phyloP scores from a whole-genome alignment of 2,329 filamentous ascomycete genomes.

The Nectriaceae sp. region DNA sequence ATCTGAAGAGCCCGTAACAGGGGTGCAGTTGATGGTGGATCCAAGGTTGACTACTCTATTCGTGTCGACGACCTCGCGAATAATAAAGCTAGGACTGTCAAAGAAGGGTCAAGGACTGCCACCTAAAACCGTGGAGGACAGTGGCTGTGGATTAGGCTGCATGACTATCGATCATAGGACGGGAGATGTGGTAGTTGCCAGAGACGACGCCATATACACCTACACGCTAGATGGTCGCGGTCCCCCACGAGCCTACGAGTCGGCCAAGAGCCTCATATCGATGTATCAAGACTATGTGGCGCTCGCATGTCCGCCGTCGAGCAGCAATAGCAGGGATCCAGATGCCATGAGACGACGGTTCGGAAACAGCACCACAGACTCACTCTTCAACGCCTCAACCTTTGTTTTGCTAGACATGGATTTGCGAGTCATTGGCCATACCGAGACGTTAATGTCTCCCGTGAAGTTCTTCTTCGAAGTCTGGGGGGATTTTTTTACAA shows the following conservation, averaged over 20 bases:
- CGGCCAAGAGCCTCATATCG: constrained; percentile 79
- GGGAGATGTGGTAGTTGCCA: constrained; percentile 85
- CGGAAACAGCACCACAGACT: constrained; percentile 68
- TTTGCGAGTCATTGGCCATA: constrained; percentile 85
- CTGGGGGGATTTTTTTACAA: constrained; percentile 90
- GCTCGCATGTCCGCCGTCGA: constrained; percentile 74
- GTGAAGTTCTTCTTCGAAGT: constrained; percentile 80
- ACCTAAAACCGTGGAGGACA: constrained; percentile 84
- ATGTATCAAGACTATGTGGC: constrained; percentile 85
- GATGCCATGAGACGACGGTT: constrained; percentile 71
- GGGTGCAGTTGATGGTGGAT: constrained; percentile 73
- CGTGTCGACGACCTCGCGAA: constrained; percentile 85
- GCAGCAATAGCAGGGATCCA: constrained; percentile 54
- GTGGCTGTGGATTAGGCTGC: constrained; percentile 89
- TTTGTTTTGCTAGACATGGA: constrained; percentile 93
- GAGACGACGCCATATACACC: constrained; percentile 94
- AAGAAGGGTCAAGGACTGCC: constrained; percentile 88
- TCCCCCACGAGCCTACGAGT: constrained; percentile 87
- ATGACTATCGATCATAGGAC: constrained; percentile 83
- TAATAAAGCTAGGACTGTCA: constrained; percentile 83
- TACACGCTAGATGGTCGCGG: constrained; percentile 85
- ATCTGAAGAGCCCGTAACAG: constrained; percentile 93
- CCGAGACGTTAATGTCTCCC: constrained; percentile 79
- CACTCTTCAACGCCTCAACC: constrained; percentile 81
- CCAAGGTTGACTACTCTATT: constrained; percentile 74